Evolutionary conservation across 2,329 filamentous ascomycete species (phyloP).

Genomic region (Aspergillus sp.): DNA sequence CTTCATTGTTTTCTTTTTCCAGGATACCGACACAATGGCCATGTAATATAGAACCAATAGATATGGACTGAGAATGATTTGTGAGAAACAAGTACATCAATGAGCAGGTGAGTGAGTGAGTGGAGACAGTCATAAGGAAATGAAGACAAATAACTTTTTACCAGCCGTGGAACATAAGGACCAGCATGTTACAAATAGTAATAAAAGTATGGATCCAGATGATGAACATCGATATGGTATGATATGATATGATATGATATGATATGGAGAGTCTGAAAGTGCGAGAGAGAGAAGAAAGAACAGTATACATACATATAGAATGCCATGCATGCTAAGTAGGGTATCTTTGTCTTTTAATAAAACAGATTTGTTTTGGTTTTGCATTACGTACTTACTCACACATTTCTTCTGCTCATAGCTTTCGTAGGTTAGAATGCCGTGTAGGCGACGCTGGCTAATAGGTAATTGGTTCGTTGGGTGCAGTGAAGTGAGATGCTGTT

Average conservation of each 20-base stretch:
- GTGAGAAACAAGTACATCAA: not conserved
- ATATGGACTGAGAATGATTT: not conserved
- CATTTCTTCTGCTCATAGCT: not conserved
- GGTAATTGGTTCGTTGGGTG: not conserved
- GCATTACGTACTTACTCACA: constrained; percentile 8
- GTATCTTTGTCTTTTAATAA: not conserved
- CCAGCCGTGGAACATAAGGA: too few relatives aligned
- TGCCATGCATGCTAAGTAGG: constrained; percentile 7
- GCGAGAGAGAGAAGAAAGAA: constrained; percentile 1
- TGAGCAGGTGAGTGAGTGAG: not conserved
- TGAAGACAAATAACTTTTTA: too few relatives aligned
- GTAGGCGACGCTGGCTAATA: not conserved
- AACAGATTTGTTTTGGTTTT: not conserved
- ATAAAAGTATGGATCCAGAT: too few relatives aligned
- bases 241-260: too few relatives aligned
- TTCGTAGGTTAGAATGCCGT: not conserved
- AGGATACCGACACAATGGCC: too few relatives aligned
- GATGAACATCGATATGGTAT: too few relatives aligned
- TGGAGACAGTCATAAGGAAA: not conserved
- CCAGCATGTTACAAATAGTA: constrained; percentile 1
- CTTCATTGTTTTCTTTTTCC: too few relatives aligned
- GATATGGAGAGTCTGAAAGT: not conserved
- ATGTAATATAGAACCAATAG: not conserved
- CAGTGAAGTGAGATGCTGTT: not conserved
- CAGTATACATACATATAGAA: constrained; percentile 16